Evolutionary conservation across 2,329 filamentous ascomycete genomes (phyloP).

Genomic region (Daldinia eschscholtzii): DNA sequence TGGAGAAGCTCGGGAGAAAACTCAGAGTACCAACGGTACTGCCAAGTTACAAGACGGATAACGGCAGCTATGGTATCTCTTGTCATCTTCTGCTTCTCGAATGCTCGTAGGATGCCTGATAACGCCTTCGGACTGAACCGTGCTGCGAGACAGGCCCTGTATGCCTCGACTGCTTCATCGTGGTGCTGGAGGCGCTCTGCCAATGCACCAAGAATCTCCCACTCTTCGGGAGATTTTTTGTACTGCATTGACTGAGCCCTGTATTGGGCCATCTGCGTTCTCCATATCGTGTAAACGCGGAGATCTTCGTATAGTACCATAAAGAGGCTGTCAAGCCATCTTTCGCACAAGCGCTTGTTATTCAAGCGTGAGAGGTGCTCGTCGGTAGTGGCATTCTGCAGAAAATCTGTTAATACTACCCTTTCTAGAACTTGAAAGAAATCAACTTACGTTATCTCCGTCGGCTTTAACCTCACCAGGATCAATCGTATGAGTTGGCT

Average conservation of each 20-base stretch:
- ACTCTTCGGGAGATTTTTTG: slow-evolving; percentile 96
- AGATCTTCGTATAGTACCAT: slow-evolving; percentile 99
- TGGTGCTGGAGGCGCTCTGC: slow-evolving; percentile 93
- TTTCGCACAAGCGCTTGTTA: slow-evolving; percentile 96
- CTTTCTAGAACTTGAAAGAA: background rate
- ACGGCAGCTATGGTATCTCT: slow-evolving; percentile 85
- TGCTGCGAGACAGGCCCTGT: slow-evolving; percentile 85
- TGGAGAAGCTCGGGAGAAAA: slow-evolving; percentile 93
- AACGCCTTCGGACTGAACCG: slow-evolving; percentile 95
- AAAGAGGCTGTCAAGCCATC: slow-evolving; percentile 98
- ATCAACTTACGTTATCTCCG: slow-evolving; percentile 50
- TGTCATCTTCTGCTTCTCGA: slow-evolving; percentile 82
- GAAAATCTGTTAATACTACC: slow-evolving; percentile 39
- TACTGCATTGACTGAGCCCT: slow-evolving; percentile 94
- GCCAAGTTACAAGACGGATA: slow-evolving; percentile 94
- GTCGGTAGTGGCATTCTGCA: slow-evolving; percentile 72
- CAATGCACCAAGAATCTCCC: slow-evolving; percentile 95
- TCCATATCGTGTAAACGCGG: slow-evolving; percentile 98
- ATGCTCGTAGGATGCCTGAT: slow-evolving; percentile 82
- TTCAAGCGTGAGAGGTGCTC: slow-evolving; percentile 89
- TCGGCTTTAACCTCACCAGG: slow-evolving; percentile 83
- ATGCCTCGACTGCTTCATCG: slow-evolving; percentile 93
- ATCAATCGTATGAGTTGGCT: slow-evolving; percentile 82
- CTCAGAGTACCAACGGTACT: slow-evolving; percentile 99
- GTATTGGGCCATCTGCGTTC: slow-evolving; percentile 96